phyloP scores from a whole-genome alignment of 2,329 filamentous ascomycete species.

The Fusarium marasasianum region DNA sequence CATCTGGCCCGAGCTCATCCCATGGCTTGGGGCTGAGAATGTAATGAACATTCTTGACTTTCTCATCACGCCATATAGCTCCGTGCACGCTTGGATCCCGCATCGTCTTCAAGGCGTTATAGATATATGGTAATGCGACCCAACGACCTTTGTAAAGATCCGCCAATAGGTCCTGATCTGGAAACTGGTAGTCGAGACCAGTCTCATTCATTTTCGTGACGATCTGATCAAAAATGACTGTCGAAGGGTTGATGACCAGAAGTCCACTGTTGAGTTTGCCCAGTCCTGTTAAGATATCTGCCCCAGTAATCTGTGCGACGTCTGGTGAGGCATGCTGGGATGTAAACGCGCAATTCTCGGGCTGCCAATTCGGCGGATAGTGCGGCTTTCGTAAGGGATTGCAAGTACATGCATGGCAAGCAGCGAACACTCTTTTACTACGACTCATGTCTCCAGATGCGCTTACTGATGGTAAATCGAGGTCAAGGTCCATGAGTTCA shows the following conservation, averaged over 20 bases:
- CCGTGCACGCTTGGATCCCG: not conserved
- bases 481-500: conserved; percentile 9
- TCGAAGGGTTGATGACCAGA: conserved; percentile 12
- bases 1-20: not conserved
- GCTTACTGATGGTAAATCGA: not conserved
- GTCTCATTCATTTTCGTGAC: not conserved
- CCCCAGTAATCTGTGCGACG: not conserved
- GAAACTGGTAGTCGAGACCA: not conserved
- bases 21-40: conserved; percentile 20
- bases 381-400: conserved; percentile 6
- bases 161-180: conserved; percentile 12
- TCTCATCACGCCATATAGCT: not conserved
- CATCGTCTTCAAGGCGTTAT: conserved; percentile 23
- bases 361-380: conserved; percentile 11
- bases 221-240: not conserved
- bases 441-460: accelerated
- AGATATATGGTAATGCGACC: conserved; percentile 6
- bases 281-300: not conserved
- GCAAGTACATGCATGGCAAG: conserved; percentile 20
- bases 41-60: conserved; percentile 23
- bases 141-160: conserved; percentile 3
- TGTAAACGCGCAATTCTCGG: conserved; percentile 14
- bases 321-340: conserved; percentile 1
- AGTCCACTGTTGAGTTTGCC: conserved; percentile 22
- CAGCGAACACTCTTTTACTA: conserved; percentile 12